Evolutionary conservation across 257 asterid species (phyloP), one percentile per base, ranked within the genome.

Genomic region (Thymus mandschuricus): DNA sequence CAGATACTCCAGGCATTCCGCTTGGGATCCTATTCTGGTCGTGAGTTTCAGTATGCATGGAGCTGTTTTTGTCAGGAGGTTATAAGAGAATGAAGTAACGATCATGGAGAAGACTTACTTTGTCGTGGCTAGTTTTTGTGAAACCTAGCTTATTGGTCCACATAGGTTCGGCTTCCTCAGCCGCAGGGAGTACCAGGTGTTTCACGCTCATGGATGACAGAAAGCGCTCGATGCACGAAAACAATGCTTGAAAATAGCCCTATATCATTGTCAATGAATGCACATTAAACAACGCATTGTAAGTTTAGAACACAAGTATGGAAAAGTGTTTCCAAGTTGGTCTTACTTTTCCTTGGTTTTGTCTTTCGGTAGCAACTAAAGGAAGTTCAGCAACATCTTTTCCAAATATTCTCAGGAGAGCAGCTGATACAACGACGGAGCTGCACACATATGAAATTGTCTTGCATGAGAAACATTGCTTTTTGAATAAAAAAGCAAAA

Each of bases 321-420:
- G n/a, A 34, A 31, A 41, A 66, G 34, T 28, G 31, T 34, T 58
- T 1, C 50, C 27, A 21, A 52, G 40, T 48, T 31, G 12, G 60
- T 68, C 89, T 89, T 85, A 95, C 99, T 79, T 88, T 95, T 80
- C 99, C 98, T 80, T 92, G 99, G 74, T 83, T 81, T 65, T 80
- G 93, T 86, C 90, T 87, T 75, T 84, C 66, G 34, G 99, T 95
- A 70, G 99, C 99, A 68, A 89, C 99, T 67, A 95, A 80, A 61
- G 99, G 99, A 69, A 95, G 96, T 83, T 95, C 99, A 63, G 99
- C 99, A 82, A 82, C 94, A 79, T 92, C 97, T 73, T 59, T 79
- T 59, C 99, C 99, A 75, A 92, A 89, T 61, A 92, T 81, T 85
- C 99, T 84, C 74, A 95, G 79, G 85, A 95, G 98, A 74, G 92